phyloP scores from a whole-genome alignment of 768 basidiomycete genomes.

The Tricholoma saponaceum region DNA sequence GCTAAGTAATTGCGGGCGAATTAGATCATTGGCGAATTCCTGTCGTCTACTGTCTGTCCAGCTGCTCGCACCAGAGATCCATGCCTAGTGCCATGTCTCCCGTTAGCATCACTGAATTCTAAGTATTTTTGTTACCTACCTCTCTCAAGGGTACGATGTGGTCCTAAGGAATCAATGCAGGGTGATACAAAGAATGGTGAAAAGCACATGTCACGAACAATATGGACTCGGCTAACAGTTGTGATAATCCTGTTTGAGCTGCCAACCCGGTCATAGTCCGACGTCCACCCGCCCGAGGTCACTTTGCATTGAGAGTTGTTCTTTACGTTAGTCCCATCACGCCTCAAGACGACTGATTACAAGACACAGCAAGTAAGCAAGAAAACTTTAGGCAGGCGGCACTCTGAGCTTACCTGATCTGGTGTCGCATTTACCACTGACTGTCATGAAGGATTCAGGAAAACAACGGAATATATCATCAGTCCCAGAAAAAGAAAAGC shows the following conservation, averaged over 20 bases:
- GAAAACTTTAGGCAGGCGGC: not conserved
- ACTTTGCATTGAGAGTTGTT: constrained; percentile 33
- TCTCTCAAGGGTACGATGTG: constrained; percentile 54
- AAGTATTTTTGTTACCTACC: constrained; percentile 23
- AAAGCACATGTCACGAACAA: constrained; percentile 24
- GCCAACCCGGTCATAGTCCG: constrained; percentile 45
- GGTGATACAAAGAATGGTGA: not conserved
- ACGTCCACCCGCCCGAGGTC: constrained; percentile 49
- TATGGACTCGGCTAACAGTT: constrained; percentile 45
- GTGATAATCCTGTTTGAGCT: too few species aligned
- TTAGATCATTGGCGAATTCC: constrained; percentile 52
- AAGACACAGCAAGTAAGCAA: not conserved
- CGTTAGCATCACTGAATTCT: not conserved
- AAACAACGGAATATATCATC: not conserved
- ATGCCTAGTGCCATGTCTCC: constrained; percentile 30
- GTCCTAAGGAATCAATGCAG: constrained; percentile 28
- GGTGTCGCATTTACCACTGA: constrained; percentile 49
- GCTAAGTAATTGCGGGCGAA: constrained; percentile 50
- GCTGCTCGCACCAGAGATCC: constrained; percentile 49
- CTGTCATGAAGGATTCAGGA: constrained; percentile 27
- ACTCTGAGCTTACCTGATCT: constrained; percentile 36
- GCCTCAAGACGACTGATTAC: constrained; percentile 36
- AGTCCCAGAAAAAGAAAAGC: not conserved
- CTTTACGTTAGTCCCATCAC: constrained; percentile 43
- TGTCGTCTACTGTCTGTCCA: constrained; percentile 51